Conservation (phyloP, 805 yeast genomes). For the Pichia scutulata region DNA sequence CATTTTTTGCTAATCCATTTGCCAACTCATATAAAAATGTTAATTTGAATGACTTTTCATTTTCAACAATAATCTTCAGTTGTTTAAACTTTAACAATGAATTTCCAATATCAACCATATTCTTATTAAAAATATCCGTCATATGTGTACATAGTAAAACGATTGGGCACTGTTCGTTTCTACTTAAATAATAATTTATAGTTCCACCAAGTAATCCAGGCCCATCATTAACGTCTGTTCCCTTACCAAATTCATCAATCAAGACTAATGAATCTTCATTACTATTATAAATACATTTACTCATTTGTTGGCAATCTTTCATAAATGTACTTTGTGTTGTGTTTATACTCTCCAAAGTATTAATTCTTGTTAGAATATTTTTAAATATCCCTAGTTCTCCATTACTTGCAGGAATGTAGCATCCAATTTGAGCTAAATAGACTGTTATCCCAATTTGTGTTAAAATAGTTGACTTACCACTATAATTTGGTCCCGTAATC, state of each 20-base stretch:
- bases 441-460: conserved; percentile 42
- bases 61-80: conserved; percentile 16
- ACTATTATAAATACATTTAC: conserved; percentile 30
- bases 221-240: conserved; percentile 41
- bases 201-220: conserved; percentile 37
- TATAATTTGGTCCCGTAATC: conserved; percentile 43
- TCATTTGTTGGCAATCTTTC: conserved; percentile 35
- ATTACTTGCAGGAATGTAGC: conserved; percentile 41
- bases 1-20: conserved; percentile 27
- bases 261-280: conserved; percentile 37
- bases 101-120: conserved; percentile 12
- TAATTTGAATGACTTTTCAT: conserved; percentile 13
- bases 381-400: conserved; percentile 43
- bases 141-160: conserved; percentile 37
- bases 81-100: conserved; percentile 20
- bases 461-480: conserved; percentile 47
- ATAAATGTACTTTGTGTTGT: conserved; percentile 42
- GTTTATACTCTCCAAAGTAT: conserved; percentile 32
- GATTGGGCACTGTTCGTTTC: conserved; percentile 18
- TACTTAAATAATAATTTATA: conserved; percentile 21
- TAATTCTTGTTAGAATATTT: conserved; percentile 33
- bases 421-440: conserved; percentile 45
- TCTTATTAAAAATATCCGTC: conserved; percentile 31
- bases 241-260: conserved; percentile 50
- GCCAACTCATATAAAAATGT: conserved; percentile 29